A percentile compares a stretch with the other conserved stretches of the same genome.
These are phyloP conservation scores for Hygrocybe coccinea DNA, from an alignment of 768 basidiomycete genomes.

Conservation along the genomic window DNA sequence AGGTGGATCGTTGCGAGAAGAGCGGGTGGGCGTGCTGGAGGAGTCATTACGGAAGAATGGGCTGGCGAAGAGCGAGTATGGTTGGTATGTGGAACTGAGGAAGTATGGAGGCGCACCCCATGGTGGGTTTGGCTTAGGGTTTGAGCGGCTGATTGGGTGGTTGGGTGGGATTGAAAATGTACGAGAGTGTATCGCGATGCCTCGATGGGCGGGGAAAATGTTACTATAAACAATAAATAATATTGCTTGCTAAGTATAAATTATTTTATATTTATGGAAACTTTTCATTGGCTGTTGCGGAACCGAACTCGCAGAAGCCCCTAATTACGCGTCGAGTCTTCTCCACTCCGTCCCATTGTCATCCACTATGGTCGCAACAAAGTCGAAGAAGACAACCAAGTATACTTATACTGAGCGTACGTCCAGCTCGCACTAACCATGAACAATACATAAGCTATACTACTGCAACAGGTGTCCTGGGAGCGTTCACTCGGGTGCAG, in stretches of 20 bases:
- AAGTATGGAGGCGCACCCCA: constrained; percentile 85
- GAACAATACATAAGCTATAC: background rate
- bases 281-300: too few relatives aligned
- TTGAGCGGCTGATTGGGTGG: constrained; percentile 87
- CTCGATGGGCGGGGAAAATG: constrained; percentile 82
- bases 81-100: constrained; percentile 82
- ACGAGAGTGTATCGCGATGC: constrained; percentile 90
- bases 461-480: constrained; percentile 39
- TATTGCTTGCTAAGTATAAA: background rate
- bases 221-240: constrained; percentile 33
- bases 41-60: constrained; percentile 46
- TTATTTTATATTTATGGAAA: too few relatives aligned
- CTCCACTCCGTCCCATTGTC: background rate
- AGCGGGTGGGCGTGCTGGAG: constrained; percentile 52
- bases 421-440: constrained; percentile 13
- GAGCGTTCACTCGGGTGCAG: constrained; percentile 42
- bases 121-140: constrained; percentile 94
- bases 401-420: constrained; percentile 40
- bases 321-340: background rate
- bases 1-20: constrained; percentile 88
- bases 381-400: constrained; percentile 19
- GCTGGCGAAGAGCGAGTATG: constrained; percentile 39
- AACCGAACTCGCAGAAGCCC: too few relatives aligned
- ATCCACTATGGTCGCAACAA: constrained; percentile 28
- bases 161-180: constrained; percentile 84